A percentile compares a stretch with the other conserved stretches of the same genome.
These are phyloP conservation scores for Debaryomycetaceae sp. DNA, from an alignment of 1,139 yeast species.

Conservation along the genomic window DNA sequence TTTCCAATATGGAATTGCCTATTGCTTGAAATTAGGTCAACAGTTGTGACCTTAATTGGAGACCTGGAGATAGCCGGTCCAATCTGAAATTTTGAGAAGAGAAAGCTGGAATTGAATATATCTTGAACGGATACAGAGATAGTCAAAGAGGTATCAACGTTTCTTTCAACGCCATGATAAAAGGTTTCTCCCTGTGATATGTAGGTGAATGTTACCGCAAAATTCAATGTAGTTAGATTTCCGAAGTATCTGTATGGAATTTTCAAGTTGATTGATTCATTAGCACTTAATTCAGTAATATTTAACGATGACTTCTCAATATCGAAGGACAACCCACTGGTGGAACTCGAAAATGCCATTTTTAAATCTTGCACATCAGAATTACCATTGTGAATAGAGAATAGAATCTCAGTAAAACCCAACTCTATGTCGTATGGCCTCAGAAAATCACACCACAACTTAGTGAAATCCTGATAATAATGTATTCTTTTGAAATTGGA, in stretches of 20 bases:
- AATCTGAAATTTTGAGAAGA: slow-evolving; percentile 66
- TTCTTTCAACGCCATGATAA: slow-evolving; percentile 22
- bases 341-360: slow-evolving; percentile 13
- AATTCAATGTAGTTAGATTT: slow-evolving; percentile 23
- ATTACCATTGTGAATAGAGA: slow-evolving; percentile 20
- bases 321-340: slow-evolving; percentile 15
- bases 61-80: slow-evolving; percentile 50
- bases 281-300: slow-evolving; percentile 18
- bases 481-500: neutral
- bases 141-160: slow-evolving; percentile 49
- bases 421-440: slow-evolving; percentile 15
- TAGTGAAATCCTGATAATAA: slow-evolving; percentile 16
- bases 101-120: slow-evolving; percentile 51
- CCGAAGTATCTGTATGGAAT: slow-evolving; percentile 25
- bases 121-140: slow-evolving; percentile 77
- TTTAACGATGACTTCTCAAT: slow-evolving; percentile 12
- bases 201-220: slow-evolving; percentile 33
- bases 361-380: slow-evolving; percentile 11
- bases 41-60: slow-evolving; percentile 55
- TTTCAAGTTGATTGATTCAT: slow-evolving; percentile 9
- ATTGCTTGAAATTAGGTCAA: slow-evolving; percentile 36
- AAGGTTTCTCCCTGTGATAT: slow-evolving; percentile 16
- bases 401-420: slow-evolving; percentile 19
- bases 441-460: slow-evolving; percentile 21
- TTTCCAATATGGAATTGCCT: slow-evolving; percentile 34